Conservation (phyloP, 768 basidiomycete genomes). For the Daedaleopsis nitida region DNA sequence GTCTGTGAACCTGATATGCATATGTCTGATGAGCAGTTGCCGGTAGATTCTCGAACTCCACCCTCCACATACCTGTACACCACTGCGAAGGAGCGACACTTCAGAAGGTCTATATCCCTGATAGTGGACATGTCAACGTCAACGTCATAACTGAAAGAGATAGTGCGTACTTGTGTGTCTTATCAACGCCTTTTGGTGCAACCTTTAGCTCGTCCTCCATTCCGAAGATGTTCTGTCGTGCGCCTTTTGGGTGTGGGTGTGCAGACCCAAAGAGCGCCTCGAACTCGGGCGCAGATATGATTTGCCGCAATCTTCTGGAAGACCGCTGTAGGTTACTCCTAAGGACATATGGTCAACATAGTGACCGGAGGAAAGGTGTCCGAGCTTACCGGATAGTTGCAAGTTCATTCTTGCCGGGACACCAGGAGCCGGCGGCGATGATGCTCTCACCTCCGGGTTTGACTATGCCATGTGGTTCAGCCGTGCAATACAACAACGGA, state of each 20-base stretch:
- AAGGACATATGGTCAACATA: not conserved
- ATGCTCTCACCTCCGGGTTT: constrained; percentile 66
- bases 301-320: constrained; percentile 59
- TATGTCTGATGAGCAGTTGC: not conserved
- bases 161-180: constrained; percentile 65
- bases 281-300: constrained; percentile 73
- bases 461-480: constrained; percentile 41
- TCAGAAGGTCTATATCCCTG: constrained; percentile 91
- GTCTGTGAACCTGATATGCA: constrained; percentile 65
- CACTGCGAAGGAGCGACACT: constrained; percentile 79
- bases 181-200: constrained; percentile 88
- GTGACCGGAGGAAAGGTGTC: no score
- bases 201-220: constrained; percentile 85
- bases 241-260: constrained; percentile 59
- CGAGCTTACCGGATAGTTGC: constrained; percentile 58
- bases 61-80: constrained; percentile 52
- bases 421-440: constrained; percentile 82
- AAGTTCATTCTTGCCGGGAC: constrained; percentile 78
- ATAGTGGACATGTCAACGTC: not conserved
- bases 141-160: not conserved
- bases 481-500: no score
- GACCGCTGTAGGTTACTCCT: constrained; percentile 67
- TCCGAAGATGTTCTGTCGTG: constrained; percentile 80
- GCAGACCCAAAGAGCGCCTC: constrained; percentile 77
- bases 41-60: not conserved